phyloP scores from a whole-genome alignment of 352 stramenopile genomes.

The Phytophthora tentaculata region DNA sequence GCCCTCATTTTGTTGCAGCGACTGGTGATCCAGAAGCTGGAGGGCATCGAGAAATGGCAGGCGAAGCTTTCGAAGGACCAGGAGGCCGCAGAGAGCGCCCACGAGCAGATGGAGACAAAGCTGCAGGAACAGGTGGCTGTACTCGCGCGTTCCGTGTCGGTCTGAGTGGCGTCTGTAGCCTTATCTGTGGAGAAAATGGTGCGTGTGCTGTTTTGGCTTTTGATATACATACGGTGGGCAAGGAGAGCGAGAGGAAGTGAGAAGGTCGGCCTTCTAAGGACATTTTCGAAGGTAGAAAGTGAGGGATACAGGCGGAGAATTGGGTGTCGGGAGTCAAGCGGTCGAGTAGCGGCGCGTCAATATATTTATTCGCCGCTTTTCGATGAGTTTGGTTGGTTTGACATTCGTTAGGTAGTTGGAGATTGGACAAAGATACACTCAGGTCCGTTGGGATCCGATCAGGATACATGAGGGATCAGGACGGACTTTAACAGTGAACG shows the following conservation, averaged over 20 bases:
- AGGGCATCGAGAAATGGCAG: constrained; percentile 84
- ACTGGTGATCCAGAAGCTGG: constrained; percentile 83
- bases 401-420: neutral
- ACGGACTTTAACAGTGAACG: neutral
- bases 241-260: constrained; percentile 21
- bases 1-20: constrained; percentile 83
- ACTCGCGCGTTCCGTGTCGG: constrained; percentile 63
- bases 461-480: neutral
- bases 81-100: constrained; percentile 56
- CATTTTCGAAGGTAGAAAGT: constrained; percentile 50
- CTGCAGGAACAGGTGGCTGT: constrained; percentile 76
- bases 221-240: constrained; percentile 41
- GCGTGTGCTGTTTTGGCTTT: constrained; percentile 40
- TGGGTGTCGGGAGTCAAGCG: constrained; percentile 18
- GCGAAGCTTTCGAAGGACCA: constrained; percentile 68
- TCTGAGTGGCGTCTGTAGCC: constrained; percentile 45
- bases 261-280: constrained; percentile 22
- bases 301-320: constrained; percentile 19
- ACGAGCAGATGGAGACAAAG: constrained; percentile 65
- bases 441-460: constrained; percentile 1
- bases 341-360: constrained; percentile 37
- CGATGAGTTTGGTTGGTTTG: constrained; percentile 16
- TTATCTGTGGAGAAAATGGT: constrained; percentile 37
- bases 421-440: neutral
- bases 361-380: constrained; percentile 53